phyloP scores from a whole-genome alignment of 1,284 basidiomycete species.

The Ustilago hordei region DNA sequence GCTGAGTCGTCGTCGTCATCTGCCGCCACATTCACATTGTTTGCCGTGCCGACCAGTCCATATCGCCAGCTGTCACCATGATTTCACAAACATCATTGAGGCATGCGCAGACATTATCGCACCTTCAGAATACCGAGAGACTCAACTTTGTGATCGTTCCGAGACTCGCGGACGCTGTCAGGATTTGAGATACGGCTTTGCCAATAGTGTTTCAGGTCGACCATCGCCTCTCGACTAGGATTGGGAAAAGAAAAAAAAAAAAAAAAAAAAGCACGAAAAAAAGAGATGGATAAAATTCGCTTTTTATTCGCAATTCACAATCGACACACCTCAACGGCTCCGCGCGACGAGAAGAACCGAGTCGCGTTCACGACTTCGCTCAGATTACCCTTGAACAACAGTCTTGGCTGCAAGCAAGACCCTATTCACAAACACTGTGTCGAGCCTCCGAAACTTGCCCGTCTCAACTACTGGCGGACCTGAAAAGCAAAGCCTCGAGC shows the following conservation, averaged over 20 bases:
- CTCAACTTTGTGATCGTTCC: too few species aligned
- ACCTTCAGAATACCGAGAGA: too few species aligned
- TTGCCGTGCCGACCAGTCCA: background rate
- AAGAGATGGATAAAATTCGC: background rate
- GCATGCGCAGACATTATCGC: background rate
- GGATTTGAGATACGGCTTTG: too few species aligned
- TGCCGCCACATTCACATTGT: background rate
- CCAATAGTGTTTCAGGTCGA: background rate
- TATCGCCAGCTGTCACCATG: slow-evolving; percentile 2
- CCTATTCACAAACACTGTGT: too few species aligned
- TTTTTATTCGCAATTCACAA: background rate
- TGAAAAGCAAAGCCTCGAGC: background rate
- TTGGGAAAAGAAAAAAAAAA: background rate
- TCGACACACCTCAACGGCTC: background rate
- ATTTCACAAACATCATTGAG: background rate
- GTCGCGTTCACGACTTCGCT: background rate
- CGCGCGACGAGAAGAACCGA: background rate
- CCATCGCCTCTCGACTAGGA: background rate
- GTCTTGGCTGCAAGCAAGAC: background rate
- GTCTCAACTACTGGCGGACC: background rate
- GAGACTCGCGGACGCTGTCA: too few species aligned
- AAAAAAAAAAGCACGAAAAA: background rate
- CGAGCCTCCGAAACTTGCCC: background rate
- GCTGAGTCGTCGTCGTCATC: slow-evolving; percentile 3
- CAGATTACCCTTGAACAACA: background rate